A percentile compares a stretch with the other conserved stretches of the same genome.
phyloP scores from a whole-genome alignment of 352 stramenopile genomes.

The Albugo laibachii region DNA sequence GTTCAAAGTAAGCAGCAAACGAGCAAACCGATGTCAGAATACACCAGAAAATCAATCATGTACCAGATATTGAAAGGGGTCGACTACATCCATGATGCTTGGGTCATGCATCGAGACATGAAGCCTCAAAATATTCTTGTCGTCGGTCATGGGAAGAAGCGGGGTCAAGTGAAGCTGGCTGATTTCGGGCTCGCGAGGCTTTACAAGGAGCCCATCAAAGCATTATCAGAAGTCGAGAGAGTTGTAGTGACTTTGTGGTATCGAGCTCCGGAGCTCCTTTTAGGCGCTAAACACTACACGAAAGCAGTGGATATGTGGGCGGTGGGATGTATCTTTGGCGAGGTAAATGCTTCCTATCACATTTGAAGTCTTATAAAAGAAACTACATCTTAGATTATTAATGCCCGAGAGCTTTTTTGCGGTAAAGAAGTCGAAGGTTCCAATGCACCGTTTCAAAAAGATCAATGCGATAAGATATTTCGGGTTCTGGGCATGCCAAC shows the following conservation, averaged over 20 bases:
- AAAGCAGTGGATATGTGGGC: conserved; percentile 93
- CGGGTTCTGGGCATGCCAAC: conserved; percentile 79
- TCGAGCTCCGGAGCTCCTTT: conserved; percentile 84
- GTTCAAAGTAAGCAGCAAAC: conserved; percentile 49
- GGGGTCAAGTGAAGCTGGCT: conserved; percentile 67
- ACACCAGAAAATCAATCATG: conserved; percentile 85
- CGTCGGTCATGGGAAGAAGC: conserved; percentile 60
- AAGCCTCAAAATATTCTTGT: conserved; percentile 89
- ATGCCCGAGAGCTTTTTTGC: conserved; percentile 70
- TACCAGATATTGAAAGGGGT: conserved; percentile 84
- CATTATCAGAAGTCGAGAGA: conserved; percentile 69
- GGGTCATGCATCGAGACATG: conserved; percentile 88
- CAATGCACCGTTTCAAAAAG: conserved; percentile 78
- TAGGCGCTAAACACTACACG: conserved; percentile 86
- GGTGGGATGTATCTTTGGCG: conserved; percentile 90
- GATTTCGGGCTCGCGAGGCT: conserved; percentile 77
- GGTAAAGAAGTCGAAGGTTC: conserved; percentile 76
- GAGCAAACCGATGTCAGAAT: conserved; percentile 67
- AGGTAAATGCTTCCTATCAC: conserved; percentile 21
- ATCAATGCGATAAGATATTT: conserved; percentile 83
- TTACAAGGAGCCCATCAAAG: conserved; percentile 79
- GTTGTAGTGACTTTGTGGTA: conserved; percentile 96
- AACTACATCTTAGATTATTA: conserved; percentile 26
- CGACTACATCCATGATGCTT: conserved; percentile 85
- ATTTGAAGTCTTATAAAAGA: conserved; percentile 1